Evolutionary conservation across 805 yeast genomes (phyloP).

Genomic region (Sugiyamaella mastotermitis): DNA sequence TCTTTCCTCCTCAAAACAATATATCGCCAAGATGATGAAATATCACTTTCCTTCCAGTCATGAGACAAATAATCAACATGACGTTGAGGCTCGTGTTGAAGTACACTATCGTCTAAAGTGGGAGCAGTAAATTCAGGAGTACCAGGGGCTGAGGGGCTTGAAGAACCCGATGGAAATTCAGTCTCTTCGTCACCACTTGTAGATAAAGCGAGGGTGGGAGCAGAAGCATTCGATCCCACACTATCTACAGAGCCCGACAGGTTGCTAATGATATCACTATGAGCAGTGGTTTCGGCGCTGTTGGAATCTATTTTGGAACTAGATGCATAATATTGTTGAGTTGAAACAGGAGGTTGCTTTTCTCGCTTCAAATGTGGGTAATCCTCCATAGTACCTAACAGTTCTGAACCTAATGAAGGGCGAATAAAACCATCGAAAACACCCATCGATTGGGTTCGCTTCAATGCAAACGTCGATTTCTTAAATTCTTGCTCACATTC

Average conservation of each 20-base stretch:
- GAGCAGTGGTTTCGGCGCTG: constrained; percentile 5
- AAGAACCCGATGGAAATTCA: constrained; percentile 8
- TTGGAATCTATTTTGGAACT: background rate
- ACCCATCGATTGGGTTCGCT: constrained; percentile 80
- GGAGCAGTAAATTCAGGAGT: constrained; percentile 20
- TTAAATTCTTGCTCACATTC: constrained; percentile 59
- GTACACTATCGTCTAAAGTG: constrained; percentile 66
- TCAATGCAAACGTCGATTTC: constrained; percentile 64
- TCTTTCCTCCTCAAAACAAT: constrained; percentile 76
- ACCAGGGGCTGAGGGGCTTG: constrained; percentile 19
- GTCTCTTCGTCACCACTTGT: constrained; percentile 7
- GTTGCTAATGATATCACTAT: background rate
- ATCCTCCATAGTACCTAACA: constrained; percentile 23
- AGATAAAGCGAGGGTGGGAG: constrained; percentile 1
- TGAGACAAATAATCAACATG: constrained; percentile 96
- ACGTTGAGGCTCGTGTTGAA: constrained; percentile 71
- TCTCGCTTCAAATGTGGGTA: constrained; percentile 19
- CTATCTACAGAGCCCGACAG: background rate
- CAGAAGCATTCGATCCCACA: background rate
- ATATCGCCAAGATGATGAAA: constrained; percentile 93
- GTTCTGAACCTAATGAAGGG: constrained; percentile 24
- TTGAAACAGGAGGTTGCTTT: background rate
- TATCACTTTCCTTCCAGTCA: constrained; percentile 91
- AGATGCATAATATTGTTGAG: background rate
- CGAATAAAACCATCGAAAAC: constrained; percentile 55